Evolutionary conservation across 2,329 filamentous ascomycete genomes (phyloP).

Genomic region (Seiridium cupressi): DNA sequence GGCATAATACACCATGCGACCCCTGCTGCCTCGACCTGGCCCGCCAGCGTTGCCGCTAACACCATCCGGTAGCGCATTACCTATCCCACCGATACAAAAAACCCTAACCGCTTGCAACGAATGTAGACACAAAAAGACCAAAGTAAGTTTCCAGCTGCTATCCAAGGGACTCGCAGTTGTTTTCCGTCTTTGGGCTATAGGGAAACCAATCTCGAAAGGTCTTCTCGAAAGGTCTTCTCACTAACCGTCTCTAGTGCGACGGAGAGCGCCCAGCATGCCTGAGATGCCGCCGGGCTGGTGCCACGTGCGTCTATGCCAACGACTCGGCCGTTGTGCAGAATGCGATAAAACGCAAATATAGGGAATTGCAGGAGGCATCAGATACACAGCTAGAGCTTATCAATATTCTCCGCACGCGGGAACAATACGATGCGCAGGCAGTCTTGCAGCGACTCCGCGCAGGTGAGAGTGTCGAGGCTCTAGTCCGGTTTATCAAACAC

Average conservation of each 20-base stretch:
- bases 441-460: constrained; percentile 1
- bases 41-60: not conserved
- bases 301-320: not conserved
- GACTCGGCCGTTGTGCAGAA: not conserved
- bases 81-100: not conserved
- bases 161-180: not conserved
- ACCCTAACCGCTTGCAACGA: not conserved
- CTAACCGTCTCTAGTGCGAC: not conserved
- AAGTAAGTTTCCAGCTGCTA: not conserved
- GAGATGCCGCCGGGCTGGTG: not conserved
- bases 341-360: not conserved
- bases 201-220: not conserved
- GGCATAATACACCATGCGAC: not conserved
- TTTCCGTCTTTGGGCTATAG: not conserved
- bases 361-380: not conserved
- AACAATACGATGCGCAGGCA: not conserved
- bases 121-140: not conserved
- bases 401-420: not conserved
- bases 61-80: not conserved
- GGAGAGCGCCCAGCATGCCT: not conserved
- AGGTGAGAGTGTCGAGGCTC: not conserved
- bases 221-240: not conserved
- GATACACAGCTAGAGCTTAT: not conserved
- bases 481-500: not conserved
- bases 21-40: not conserved